Conservation (phyloP, 2,329 filamentous ascomycete genomes). For the Arthrocladium fulminans region DNA sequence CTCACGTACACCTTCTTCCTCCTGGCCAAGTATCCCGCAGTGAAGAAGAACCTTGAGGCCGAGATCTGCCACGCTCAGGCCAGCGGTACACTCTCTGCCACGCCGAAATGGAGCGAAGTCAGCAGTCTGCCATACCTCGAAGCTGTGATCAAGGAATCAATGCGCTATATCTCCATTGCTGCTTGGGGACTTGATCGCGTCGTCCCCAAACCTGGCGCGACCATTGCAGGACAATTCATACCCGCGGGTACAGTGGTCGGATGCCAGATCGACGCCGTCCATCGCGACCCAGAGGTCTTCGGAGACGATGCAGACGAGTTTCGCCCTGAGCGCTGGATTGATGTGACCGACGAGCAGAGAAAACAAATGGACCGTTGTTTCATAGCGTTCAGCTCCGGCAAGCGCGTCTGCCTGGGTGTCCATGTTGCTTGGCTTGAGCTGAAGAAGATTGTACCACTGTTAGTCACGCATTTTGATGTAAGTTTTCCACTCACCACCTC, state of each 20-base stretch:
- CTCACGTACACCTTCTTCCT: conserved; percentile 41
- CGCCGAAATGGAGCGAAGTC: conserved; percentile 18
- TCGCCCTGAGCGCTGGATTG: conserved; percentile 29
- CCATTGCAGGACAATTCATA: conserved; percentile 24
- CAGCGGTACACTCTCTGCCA: too few species aligned
- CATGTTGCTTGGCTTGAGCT: conserved; percentile 15
- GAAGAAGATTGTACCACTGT: conserved; percentile 10
- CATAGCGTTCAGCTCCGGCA: conserved; percentile 9
- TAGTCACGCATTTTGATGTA: conserved; percentile 12
- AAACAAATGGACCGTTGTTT: conserved; percentile 16
- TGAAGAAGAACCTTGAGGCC: conserved; percentile 17
- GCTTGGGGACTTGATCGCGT: conserved; percentile 21
- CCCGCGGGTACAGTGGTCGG: conserved; percentile 21
- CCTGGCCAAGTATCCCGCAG: conserved; percentile 19
- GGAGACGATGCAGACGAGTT: conserved; percentile 19
- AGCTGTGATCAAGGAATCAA: conserved; percentile 40
- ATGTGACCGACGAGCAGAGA: conserved; percentile 21
- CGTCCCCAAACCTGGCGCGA: conserved; percentile 42
- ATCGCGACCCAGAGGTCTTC: conserved; percentile 19
- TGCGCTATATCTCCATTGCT: conserved; percentile 40
- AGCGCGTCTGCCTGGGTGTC: conserved; percentile 12
- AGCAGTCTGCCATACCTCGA: conserved; percentile 33
- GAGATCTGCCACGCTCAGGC: too few species aligned
- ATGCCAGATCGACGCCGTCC: conserved; percentile 7
- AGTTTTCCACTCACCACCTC: too few species aligned